phyloP scores from a whole-genome alignment of 2,329 filamentous ascomycete genomes.

The Sclerotinia glacialis region DNA sequence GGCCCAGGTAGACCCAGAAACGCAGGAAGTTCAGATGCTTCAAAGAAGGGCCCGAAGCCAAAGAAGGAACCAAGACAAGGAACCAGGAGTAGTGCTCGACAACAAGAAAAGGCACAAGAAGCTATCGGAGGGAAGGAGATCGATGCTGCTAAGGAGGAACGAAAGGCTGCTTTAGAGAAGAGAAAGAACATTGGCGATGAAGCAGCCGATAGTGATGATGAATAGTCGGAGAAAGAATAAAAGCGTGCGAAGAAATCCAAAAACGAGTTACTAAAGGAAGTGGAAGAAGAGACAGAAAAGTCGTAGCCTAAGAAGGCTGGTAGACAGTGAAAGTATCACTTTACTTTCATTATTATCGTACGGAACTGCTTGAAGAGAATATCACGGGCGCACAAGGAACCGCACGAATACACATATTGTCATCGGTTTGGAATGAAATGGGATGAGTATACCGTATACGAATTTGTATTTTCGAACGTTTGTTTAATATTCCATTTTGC shows the following conservation, averaged over 20 bases:
- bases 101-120: constrained; percentile 24
- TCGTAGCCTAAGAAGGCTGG: neutral
- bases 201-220: constrained; percentile 1
- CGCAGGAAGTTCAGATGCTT: neutral
- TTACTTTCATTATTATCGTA: neutral
- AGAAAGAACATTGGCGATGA: constrained; percentile 10
- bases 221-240: neutral
- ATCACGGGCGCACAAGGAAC: neutral
- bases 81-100: constrained; percentile 27
- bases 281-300: neutral
- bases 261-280: neutral
- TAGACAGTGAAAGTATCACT: constrained; percentile 16
- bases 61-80: constrained; percentile 28
- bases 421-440: neutral
- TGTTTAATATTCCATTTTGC: neutral
- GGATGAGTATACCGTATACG: neutral
- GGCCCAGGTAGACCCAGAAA: constrained; percentile 15
- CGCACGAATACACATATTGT: neutral
- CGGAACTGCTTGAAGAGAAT: neutral
- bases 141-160: constrained; percentile 8
- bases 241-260: constrained; percentile 17
- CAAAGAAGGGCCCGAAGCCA: constrained; percentile 14
- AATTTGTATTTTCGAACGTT: neutral
- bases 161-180: constrained; percentile 3
- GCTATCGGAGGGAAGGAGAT: constrained; percentile 30